phyloP scores from a whole-genome alignment of 805 yeast species.

The Hanseniaspora meyeri region DNA sequence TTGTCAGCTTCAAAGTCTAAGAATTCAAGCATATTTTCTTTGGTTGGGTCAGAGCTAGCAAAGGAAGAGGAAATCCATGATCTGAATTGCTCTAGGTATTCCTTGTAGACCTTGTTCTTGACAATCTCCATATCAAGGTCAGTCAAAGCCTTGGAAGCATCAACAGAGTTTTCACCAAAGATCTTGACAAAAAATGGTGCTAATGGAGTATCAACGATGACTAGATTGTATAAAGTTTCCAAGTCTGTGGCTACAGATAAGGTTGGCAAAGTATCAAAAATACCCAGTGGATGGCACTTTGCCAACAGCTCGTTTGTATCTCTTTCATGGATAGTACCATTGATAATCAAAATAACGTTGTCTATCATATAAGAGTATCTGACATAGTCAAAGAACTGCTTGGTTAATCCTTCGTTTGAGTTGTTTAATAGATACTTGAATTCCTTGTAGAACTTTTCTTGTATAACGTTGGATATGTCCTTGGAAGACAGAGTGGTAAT shows the following conservation, averaged over 20 bases:
- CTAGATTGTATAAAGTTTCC: conserved; percentile 84
- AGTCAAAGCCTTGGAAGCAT: conserved; percentile 52
- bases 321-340: conserved; percentile 92
- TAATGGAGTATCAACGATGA: conserved; percentile 88
- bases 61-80: conserved; percentile 50
- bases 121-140: conserved; percentile 92
- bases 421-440: conserved; percentile 77
- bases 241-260: conserved; percentile 88
- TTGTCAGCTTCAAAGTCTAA: conserved; percentile 90
- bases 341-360: conserved; percentile 87
- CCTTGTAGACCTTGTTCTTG: conserved; percentile 82
- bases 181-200: conserved; percentile 93
- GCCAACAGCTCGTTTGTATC: conserved; percentile 77
- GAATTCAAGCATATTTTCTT: conserved; percentile 65
- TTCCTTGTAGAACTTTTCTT: conserved; percentile 69
- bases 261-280: conserved; percentile 97
- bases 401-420: conserved; percentile 57
- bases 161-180: conserved; percentile 55
- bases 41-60: conserved; percentile 50
- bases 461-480: conserved; percentile 33
- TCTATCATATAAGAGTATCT: conserved; percentile 97
- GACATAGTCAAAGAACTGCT: conserved; percentile 80
- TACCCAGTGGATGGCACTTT: conserved; percentile 92
- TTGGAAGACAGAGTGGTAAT: conserved; percentile 68
- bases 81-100: conserved; percentile 80